Evolutionary conservation across 139 green algal genomes (phyloP), one percentile per base, ranked within the genome.

Genomic region (Chlorella sp.): DNA sequence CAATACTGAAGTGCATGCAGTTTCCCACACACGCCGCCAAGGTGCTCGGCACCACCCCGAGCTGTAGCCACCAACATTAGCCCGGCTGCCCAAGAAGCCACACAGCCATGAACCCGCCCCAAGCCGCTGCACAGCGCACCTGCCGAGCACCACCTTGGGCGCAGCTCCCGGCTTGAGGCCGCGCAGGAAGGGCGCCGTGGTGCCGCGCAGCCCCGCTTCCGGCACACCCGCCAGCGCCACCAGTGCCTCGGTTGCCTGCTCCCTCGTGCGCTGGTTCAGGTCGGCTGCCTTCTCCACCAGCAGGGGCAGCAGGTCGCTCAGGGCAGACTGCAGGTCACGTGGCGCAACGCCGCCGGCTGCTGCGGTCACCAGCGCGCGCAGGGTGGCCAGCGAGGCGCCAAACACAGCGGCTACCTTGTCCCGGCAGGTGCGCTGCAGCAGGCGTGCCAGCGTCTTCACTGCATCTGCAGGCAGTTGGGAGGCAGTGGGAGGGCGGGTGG

Each of bases 221-320:
- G 83, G 81, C 30, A 90, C 41, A 32, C 79, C 73, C 0, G 90
- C 90, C 54, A 95, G 75, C n/a, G 87, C 81, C 72, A 95, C 84
- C 44, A 95, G 80, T 56, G 72, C 48, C 40, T 94, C 92, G 51
- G 81, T 86, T 34, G 87, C 78, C 0, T 84, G 82, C 67, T 90
- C 89, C 13, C 82, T 69, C 1, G 94, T 83, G 44, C 90, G 85
- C 24, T 89, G 73, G 58, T 96, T 96, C 72, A 87, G 89, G 83
- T 96, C 94, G 6, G 90, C 90, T 28, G 93, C 85, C 81, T 94
- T 95, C n/a, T 98, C 95, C 14, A 96, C 81, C 68, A 98, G 90
- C 34, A 92, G 56, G 1, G 94, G 91, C 73, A 97, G 80, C 56
- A 94, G 87, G 36, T 92, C 87, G 7, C 81, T 76, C 36, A 92